Evolutionary conservation across 768 basidiomycete species (phyloP).

Genomic region (Pisolithus albus): DNA sequence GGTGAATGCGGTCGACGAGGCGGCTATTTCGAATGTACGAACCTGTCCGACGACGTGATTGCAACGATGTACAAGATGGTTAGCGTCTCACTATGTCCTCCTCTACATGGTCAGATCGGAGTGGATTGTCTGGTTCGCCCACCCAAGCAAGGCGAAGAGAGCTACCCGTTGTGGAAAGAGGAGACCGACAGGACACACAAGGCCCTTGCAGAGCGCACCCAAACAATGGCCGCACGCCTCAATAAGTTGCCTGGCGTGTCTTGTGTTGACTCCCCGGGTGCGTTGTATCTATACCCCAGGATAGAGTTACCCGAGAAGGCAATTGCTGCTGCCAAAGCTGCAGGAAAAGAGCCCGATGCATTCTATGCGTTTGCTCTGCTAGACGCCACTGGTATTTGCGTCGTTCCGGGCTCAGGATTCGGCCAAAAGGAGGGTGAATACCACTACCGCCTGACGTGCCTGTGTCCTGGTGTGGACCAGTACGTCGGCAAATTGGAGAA

Average conservation of each 20-base stretch:
- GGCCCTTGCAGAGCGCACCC: slow-evolving; percentile 63
- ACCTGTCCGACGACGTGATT: slow-evolving; percentile 68
- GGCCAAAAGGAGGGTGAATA: slow-evolving; percentile 87
- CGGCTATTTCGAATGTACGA: slow-evolving; percentile 91
- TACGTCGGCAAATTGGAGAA: slow-evolving; percentile 79
- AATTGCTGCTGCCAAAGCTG: slow-evolving; percentile 59
- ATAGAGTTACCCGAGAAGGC: slow-evolving; percentile 71
- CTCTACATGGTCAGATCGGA: slow-evolving; percentile 85
- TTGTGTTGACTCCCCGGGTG: slow-evolving; percentile 86
- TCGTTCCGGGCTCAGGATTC: slow-evolving; percentile 91
- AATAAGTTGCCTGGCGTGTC: slow-evolving; percentile 81
- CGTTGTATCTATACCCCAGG: slow-evolving; percentile 88
- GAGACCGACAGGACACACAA: slow-evolving; percentile 80
- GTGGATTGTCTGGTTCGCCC: slow-evolving; percentile 94
- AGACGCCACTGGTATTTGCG: slow-evolving; percentile 88
- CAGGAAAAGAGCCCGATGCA: slow-evolving; percentile 78
- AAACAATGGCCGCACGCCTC: slow-evolving; percentile 71
- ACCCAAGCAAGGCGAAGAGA: slow-evolving; percentile 67
- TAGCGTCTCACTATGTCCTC: slow-evolving; percentile 82
- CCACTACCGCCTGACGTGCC: slow-evolving; percentile 89
- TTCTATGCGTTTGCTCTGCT: slow-evolving; percentile 83
- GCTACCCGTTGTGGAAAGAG: slow-evolving; percentile 71
- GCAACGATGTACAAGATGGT: slow-evolving; percentile 97
- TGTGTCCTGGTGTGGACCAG: slow-evolving; percentile 92
- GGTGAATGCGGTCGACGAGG: slow-evolving; percentile 98